A percentile compares a stretch with the other conserved stretches of the same genome.
Evolutionary conservation across 345 rosid genomes (phyloP).

Genomic region (Reutealis trisperma): DNA sequence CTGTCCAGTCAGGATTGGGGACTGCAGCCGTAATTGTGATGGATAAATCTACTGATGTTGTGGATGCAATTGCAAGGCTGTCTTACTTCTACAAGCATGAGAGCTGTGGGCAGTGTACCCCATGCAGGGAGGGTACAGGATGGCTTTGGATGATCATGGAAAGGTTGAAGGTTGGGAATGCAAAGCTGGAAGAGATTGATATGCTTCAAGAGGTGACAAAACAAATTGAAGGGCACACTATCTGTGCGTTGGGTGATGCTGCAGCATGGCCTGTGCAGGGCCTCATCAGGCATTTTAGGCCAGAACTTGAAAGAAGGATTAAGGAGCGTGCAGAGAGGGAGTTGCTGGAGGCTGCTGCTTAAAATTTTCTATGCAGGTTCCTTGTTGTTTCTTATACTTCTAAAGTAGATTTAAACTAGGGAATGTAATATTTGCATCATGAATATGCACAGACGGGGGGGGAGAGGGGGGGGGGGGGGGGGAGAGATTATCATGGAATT

Average conservation of each 20-base stretch:
- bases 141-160: constrained; percentile 99
- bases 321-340: constrained; percentile 87
- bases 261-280: constrained; percentile 99
- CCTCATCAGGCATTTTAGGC: constrained; percentile 93
- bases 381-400: constrained; percentile 6
- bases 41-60: constrained; percentile 98
- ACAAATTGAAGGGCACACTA: constrained; percentile 99
- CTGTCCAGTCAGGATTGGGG: constrained; percentile 88
- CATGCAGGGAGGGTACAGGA: constrained; percentile 96
- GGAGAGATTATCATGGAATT: not conserved
- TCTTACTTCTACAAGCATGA: constrained; percentile 98
- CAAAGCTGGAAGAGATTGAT: constrained; percentile 95
- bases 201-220: constrained; percentile 98
- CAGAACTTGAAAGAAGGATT: constrained; percentile 96
- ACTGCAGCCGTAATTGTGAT: constrained; percentile 98
- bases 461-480: no score
- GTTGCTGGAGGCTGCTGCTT: constrained; percentile 88
- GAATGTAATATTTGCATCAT: not conserved
- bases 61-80: constrained; percentile 96
- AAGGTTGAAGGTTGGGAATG: constrained; percentile 92
- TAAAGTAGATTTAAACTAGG: not conserved
- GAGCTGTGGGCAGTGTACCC: constrained; percentile 99
- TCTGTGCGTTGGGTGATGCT: constrained; percentile 98
- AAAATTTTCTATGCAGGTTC: constrained; percentile 38
- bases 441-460: not conserved